Percentiles rank a stretch among this genome's conserved stretches.
Evolutionary conservation across 306 rosid species (phyloP).

Genomic region (Abrus precatorius): DNA sequence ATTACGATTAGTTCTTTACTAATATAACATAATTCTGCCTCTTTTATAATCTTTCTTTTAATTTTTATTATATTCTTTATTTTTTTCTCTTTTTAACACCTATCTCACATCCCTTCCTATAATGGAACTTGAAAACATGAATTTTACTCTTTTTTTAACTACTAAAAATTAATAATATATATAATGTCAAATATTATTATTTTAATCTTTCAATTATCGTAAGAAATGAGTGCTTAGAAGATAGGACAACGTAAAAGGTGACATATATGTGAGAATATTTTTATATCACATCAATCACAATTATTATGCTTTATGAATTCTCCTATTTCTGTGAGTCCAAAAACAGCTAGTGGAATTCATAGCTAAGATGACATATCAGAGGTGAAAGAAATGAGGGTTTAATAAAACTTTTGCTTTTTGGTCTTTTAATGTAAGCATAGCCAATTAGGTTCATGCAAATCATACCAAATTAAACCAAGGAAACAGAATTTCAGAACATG

Average conservation of each 20-base stretch:
- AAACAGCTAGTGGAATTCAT: neutral
- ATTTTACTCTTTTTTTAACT: no score
- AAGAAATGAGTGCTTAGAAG: slow-evolving; percentile 6
- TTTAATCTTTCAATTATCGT: no score
- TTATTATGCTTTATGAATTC: neutral
- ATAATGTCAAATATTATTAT: no score
- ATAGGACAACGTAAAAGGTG: neutral
- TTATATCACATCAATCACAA: slow-evolving; percentile 14
- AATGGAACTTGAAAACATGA: no score
- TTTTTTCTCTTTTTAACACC: no score
- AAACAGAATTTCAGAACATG: slow-evolving; percentile 36
- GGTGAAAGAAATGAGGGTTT: neutral
- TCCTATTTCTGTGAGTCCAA: neutral
- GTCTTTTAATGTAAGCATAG: slow-evolving; percentile 23
- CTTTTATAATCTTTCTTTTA: no score
- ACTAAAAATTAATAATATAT: no score
- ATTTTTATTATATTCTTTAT: no score
- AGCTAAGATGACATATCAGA: neutral
- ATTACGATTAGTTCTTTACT: no score
- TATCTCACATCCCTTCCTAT: no score
- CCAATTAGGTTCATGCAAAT: slow-evolving; percentile 32
- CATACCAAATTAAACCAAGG: slow-evolving; percentile 38
- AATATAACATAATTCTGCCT: no score
- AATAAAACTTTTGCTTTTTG: neutral
- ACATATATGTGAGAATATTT: neutral